These are phyloP conservation scores for Conoideocrella luteorostrata DNA, from an alignment of 2,329 filamentous ascomycete genomes.

Conservation along the genomic window DNA sequence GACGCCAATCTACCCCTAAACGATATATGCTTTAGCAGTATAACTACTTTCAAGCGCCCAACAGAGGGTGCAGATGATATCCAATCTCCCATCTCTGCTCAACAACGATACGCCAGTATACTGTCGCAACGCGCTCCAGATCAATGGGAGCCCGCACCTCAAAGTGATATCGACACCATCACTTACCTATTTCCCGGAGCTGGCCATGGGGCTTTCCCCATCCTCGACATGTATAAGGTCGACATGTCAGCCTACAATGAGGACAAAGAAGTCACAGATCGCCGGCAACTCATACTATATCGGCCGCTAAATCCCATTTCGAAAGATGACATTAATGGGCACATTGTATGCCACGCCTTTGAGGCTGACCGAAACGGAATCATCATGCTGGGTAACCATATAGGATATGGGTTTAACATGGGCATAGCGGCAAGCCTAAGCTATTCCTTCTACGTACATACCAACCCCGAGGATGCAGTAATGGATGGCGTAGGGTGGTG, in stretches of 20 bases:
- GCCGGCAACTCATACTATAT: slow-evolving; percentile 44
- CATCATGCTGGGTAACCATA: slow-evolving; percentile 43
- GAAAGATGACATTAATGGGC: slow-evolving; percentile 33
- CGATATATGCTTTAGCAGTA: slow-evolving; percentile 41
- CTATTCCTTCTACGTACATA: slow-evolving; percentile 47
- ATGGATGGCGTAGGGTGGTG: slow-evolving; percentile 46
- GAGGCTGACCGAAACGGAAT: slow-evolving; percentile 49
- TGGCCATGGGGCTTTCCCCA: slow-evolving; percentile 39
- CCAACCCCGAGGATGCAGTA: slow-evolving; percentile 39
- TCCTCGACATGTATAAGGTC: slow-evolving; percentile 48
- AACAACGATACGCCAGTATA: slow-evolving; percentile 36
- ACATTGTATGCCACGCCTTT: slow-evolving; percentile 44
- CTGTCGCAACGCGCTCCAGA: slow-evolving; percentile 29
- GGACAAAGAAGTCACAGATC: slow-evolving; percentile 33
- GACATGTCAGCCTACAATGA: slow-evolving; percentile 42
- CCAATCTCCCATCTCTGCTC: slow-evolving; percentile 33
- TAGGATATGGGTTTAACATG: slow-evolving; percentile 38
- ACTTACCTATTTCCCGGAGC: slow-evolving; percentile 28
- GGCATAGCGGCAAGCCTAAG: slow-evolving; percentile 39
- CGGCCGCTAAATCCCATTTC: slow-evolving; percentile 39
- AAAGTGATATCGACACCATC: slow-evolving; percentile 37
- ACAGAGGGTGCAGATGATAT: slow-evolving; percentile 27
- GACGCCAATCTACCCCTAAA: slow-evolving; percentile 34
- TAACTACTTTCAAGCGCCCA: slow-evolving; percentile 46
- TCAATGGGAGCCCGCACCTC: slow-evolving; percentile 40